These are phyloP conservation scores for Chloranthus sessilifolius DNA, from an alignment of 164 flowering plant genomes.

Conservation along the genomic window DNA sequence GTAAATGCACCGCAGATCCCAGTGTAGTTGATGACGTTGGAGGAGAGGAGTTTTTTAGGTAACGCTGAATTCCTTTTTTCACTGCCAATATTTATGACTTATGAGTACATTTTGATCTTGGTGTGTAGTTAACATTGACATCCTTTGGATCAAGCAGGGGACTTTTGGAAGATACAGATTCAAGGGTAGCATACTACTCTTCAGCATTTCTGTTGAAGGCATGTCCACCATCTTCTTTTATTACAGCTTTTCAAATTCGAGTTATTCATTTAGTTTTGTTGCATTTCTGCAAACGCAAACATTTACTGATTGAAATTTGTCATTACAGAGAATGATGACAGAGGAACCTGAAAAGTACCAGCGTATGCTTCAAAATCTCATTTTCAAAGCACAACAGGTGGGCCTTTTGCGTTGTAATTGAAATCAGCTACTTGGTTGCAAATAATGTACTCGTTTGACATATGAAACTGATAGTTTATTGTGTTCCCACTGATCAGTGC, in stretches of 20 bases:
- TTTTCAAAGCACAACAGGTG: slow-evolving; percentile 97
- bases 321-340: slow-evolving; percentile 93
- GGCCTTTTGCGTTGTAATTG: slow-evolving; percentile 1
- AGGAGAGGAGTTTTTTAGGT: slow-evolving; percentile 94
- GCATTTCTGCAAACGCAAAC: slow-evolving; percentile 3
- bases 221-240: slow-evolving; percentile 19
- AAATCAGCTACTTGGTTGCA: no score
- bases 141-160: slow-evolving; percentile 59
- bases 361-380: slow-evolving; percentile 78
- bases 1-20: slow-evolving; percentile 90
- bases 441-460: neutral
- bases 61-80: neutral
- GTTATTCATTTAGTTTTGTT: neutral
- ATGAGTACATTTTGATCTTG: neutral
- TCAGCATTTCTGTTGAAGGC: slow-evolving; percentile 97
- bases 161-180: slow-evolving; percentile 91
- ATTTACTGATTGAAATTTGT: slow-evolving; percentile 9
- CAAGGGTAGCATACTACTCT: slow-evolving; percentile 95
- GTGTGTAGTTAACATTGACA: neutral
- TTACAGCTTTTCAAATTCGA: neutral
- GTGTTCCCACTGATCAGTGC: slow-evolving; percentile 43
- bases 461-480: neutral
- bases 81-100: neutral
- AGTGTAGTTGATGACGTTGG: slow-evolving; percentile 82
- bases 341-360: slow-evolving; percentile 92